Conservation (phyloP, 495 filamentous ascomycete genomes). For the Xylaria curta region DNA sequence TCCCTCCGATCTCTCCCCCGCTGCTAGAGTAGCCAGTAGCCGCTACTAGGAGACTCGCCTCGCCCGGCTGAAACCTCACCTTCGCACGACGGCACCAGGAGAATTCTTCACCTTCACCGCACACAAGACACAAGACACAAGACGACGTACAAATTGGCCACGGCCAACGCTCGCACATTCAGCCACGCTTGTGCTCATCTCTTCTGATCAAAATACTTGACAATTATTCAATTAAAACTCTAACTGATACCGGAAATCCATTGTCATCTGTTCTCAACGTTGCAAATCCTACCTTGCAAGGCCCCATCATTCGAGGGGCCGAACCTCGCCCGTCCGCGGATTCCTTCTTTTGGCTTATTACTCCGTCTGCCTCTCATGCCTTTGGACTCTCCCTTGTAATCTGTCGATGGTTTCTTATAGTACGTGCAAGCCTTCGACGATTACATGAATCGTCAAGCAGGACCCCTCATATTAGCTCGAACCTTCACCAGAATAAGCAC, state of each 20-base stretch:
- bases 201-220: no score
- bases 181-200: neutral
- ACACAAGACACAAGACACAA: conserved; percentile 9
- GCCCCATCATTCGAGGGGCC: conserved; percentile 9
- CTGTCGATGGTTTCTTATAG: neutral
- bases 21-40: neutral
- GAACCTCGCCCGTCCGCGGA: conserved; percentile 12
- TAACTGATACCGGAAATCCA: neutral
- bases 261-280: neutral
- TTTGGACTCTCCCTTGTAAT: neutral
- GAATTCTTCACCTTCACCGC: neutral
- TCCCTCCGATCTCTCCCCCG: neutral
- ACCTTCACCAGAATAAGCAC: neutral
- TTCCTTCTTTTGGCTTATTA: conserved; percentile 24
- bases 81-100: neutral
- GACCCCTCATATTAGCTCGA: neutral
- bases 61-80: neutral
- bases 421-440: neutral
- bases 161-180: neutral
- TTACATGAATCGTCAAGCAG: neutral
- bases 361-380: neutral
- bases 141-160: neutral
- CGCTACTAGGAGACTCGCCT: neutral
- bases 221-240: neutral
- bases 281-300: neutral